Evolutionary conservation across 257 asterid species (phyloP), one percentile per base, ranked within the genome.

Genomic region (Datura wrightii): DNA sequence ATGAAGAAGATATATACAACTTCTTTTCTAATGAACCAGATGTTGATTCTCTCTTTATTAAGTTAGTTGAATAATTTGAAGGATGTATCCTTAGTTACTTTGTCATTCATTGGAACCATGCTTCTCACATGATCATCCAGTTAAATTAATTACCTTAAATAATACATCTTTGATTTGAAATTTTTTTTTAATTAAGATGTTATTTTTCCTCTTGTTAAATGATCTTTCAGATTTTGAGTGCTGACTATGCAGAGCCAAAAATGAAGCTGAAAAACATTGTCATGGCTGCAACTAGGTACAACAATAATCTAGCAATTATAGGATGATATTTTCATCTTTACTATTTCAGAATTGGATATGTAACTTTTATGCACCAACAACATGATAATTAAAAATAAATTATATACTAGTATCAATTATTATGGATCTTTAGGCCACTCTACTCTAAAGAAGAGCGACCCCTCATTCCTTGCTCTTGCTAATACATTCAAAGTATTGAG

Each of bases 401-500:
- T 24, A 24, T 24, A 24, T 24, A 24, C 31, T 24, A 24, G 31
- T 24, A 24, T 24, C 31, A 24, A 24, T 24, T 24, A 24, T 24
- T 24, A 24, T 24, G 93, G 91, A 87, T 94, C 98, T 90, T 90
- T 91, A 18, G 99, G 99, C 99, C 99, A 96, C 85, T 93, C 94
- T 83, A 94, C 94, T 91, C 88, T 91, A 80, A 98, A 93, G 89
- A 96, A 96, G 82, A 96, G 95, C 84, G 97, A 95, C 71, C 98
- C 96, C 82, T 93, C 99, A 88, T 91, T 96, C 92, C 98, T 93
- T 79, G 99, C 99, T 88, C 92, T 90, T 84, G 93, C 90, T 92
- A 94, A 86, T 88, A 96, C 91, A 88, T 93, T 90, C 99, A 98
- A 96, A 4, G 98, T 93, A 90, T 94, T 98, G 74, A 96, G 95